These are phyloP conservation scores for Agapanthus africanus DNA, from an alignment of 106 monocot genomes.

Conservation along the genomic window DNA sequence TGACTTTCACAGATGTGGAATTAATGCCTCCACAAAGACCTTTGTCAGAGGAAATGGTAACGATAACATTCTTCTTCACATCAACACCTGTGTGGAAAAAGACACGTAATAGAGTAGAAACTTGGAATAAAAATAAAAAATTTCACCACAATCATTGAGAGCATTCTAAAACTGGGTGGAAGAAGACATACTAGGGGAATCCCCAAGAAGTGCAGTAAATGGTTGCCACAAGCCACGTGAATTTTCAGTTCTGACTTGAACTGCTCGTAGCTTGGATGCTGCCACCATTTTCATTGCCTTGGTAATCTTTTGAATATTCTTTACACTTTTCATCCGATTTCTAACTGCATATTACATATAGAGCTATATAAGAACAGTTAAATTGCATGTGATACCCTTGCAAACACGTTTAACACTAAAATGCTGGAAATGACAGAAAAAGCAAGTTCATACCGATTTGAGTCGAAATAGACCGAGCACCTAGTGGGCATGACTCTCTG, in stretches of 20 bases:
- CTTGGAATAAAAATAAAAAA: not conserved
- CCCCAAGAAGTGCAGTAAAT: slow-evolving; percentile 90
- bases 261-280: slow-evolving; percentile 82
- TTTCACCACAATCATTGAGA: not conserved
- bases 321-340: slow-evolving; percentile 94
- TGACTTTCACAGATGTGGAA: slow-evolving; percentile 88
- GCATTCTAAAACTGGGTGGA: not conserved
- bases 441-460: slow-evolving; percentile 58
- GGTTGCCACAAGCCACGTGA: slow-evolving; percentile 93
- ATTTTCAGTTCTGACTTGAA: slow-evolving; percentile 79
- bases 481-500: slow-evolving; percentile 58
- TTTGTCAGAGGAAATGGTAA: slow-evolving; percentile 81
- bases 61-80: slow-evolving; percentile 95
- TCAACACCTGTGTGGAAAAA: slow-evolving; percentile 41
- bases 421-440: not conserved
- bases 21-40: slow-evolving; percentile 99
- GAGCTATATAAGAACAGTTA: not conserved
- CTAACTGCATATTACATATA: slow-evolving; percentile 49
- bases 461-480: slow-evolving; percentile 78
- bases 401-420: slow-evolving; percentile 1
- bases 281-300: slow-evolving; percentile 99
- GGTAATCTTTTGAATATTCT: slow-evolving; percentile 95
- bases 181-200: slow-evolving; percentile 51
- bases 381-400: not conserved
- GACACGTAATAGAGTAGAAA: not conserved